Percentiles rank a stretch among this genome's conserved stretches.
Evolutionary conservation across 2,329 filamentous ascomycete species (phyloP).

Genomic region (Neopestalotiopsis rosae): DNA sequence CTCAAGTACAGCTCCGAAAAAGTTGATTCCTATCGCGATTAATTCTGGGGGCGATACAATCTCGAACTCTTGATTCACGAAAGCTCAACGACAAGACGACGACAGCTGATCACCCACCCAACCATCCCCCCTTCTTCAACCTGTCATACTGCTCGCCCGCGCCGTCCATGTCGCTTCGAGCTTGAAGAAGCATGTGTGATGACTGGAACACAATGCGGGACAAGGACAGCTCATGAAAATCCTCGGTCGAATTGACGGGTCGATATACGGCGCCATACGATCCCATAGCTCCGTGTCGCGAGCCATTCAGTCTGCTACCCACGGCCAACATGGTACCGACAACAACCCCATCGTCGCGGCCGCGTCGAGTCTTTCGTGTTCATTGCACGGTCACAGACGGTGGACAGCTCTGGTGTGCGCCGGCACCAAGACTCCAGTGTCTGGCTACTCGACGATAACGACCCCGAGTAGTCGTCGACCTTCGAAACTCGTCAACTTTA

Average conservation of each 20-base stretch:
- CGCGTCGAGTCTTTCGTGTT: background rate
- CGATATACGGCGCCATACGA: slow-evolving; percentile 60
- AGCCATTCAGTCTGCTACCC: slow-evolving; percentile 16
- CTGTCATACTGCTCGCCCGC: background rate
- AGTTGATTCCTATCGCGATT: background rate
- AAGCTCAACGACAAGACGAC: slow-evolving; percentile 7
- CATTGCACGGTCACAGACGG: background rate
- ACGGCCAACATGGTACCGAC: background rate
- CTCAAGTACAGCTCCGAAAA: background rate
- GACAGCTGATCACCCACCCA: no score
- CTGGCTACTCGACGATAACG: slow-evolving; percentile 28
- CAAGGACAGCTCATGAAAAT: slow-evolving; percentile 65
- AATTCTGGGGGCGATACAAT: background rate
- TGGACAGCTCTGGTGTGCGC: slow-evolving; percentile 17
- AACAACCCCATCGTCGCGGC: background rate
- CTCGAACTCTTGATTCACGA: background rate
- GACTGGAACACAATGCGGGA: slow-evolving; percentile 44
- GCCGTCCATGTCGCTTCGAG: slow-evolving; percentile 18
- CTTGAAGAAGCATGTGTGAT: slow-evolving; percentile 33
- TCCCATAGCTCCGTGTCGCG: slow-evolving; percentile 17
- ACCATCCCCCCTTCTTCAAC: background rate
- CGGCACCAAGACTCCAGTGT: background rate
- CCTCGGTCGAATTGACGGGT: slow-evolving; percentile 63
- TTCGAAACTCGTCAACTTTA: slow-evolving; percentile 28
- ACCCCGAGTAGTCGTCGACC: slow-evolving; percentile 23